These are phyloP conservation scores for Dimargaris verticillata DNA, from an alignment of 192 early-diverging fungal genomes.

Conservation along the genomic window DNA sequence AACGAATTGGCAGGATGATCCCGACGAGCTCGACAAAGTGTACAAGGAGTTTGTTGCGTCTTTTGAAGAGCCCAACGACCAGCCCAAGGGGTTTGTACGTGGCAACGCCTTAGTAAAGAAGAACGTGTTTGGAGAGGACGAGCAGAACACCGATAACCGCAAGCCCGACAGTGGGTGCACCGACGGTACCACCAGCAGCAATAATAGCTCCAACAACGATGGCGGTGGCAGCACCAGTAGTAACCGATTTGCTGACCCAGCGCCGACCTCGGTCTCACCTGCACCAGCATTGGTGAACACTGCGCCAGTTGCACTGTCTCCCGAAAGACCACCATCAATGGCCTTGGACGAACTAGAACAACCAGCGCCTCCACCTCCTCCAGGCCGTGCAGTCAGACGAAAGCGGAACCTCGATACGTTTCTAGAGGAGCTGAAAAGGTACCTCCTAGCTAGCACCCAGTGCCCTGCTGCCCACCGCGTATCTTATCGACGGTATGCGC, in stretches of 20 bases:
- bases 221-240: no score
- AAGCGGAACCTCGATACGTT: constrained; percentile 75
- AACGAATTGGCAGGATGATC: constrained; percentile 34
- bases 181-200: not conserved
- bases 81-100: constrained; percentile 32
- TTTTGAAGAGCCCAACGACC: constrained; percentile 40
- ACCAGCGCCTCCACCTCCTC: constrained; percentile 19
- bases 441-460: not conserved
- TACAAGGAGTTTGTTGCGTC: constrained; percentile 69
- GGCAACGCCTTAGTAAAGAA: constrained; percentile 27
- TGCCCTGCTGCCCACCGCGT: not conserved
- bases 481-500: not conserved
- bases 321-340: not conserved
- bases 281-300: no score
- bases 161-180: constrained; percentile 14
- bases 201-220: not conserved
- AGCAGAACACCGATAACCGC: constrained; percentile 19
- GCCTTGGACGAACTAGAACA: constrained; percentile 11
- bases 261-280: not conserved
- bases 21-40: constrained; percentile 59
- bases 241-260: not conserved
- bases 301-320: constrained; percentile 12
- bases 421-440: constrained; percentile 67
- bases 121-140: constrained; percentile 26
- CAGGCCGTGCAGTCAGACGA: constrained; percentile 27